Conservation (phyloP, 331 rosid species). For the Dryas integrifolia region DNA sequence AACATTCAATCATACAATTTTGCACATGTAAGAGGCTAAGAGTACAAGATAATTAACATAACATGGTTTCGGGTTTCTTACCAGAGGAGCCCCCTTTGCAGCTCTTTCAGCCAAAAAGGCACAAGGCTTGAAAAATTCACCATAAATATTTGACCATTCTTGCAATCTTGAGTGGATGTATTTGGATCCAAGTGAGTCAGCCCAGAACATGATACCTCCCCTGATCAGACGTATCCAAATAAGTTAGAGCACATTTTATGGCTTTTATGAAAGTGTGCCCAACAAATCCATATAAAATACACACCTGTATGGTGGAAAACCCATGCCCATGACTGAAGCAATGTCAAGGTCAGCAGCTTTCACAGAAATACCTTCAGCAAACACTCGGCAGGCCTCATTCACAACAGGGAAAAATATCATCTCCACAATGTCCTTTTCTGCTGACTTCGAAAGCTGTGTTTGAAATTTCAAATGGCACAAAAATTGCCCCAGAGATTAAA, state of each 20-base stretch:
- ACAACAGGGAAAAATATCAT: conserved; percentile 94
- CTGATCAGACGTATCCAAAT: conserved; percentile 39
- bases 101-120: conserved; percentile 84
- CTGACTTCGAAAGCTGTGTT: conserved; percentile 59
- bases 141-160: conserved; percentile 73
- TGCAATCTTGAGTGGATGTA: conserved; percentile 75
- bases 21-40: background rate
- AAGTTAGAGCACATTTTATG: background rate
- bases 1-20: background rate
- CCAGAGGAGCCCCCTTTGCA: conserved; percentile 74
- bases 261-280: background rate
- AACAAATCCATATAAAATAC: conserved; percentile 15
- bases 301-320: conserved; percentile 95
- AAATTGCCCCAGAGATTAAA: conserved; percentile 12
- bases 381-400: conserved; percentile 93
- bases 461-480: conserved; percentile 22
- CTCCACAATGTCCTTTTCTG: conserved; percentile 81
- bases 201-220: conserved; percentile 97
- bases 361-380: conserved; percentile 85
- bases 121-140: conserved; percentile 90
- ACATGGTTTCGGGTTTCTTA: conserved; percentile 32
- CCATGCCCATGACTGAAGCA: conserved; percentile 87
- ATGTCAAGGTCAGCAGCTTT: conserved; percentile 91
- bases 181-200: conserved; percentile 84
- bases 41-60: background rate